Conservation (phyloP, 768 basidiomycete genomes). For the Vararia minispora region DNA sequence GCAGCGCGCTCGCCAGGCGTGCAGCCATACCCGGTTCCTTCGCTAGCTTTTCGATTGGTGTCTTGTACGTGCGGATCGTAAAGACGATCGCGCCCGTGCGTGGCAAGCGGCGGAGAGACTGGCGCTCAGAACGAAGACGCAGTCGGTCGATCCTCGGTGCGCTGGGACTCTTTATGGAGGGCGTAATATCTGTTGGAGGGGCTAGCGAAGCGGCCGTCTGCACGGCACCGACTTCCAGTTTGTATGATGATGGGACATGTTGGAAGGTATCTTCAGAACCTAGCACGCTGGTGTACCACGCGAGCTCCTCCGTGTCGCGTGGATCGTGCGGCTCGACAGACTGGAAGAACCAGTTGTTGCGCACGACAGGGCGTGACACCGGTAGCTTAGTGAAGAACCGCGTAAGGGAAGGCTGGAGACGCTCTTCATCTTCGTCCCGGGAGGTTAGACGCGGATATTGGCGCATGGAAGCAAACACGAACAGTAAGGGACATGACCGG, state of each 20-base stretch:
- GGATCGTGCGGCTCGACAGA: conserved; percentile 24
- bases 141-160: no score
- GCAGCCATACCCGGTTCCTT: conserved; percentile 43
- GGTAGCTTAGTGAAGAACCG: conserved; percentile 60
- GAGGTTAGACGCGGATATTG: conserved; percentile 1
- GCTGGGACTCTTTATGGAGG: no score
- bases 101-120: conserved; percentile 49
- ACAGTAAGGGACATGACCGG: conserved; percentile 68
- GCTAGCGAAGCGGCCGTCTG: neutral
- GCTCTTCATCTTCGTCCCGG: conserved; percentile 37
- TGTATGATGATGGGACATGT: conserved; percentile 12
- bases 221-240: neutral
- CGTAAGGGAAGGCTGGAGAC: conserved; percentile 51
- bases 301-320: conserved; percentile 53
- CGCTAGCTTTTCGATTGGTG: conserved; percentile 36
- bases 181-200: conserved; percentile 1
- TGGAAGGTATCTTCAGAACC: conserved; percentile 39
- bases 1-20: conserved; percentile 47
- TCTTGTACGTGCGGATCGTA: conserved; percentile 52
- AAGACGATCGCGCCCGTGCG: conserved; percentile 51
- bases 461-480: conserved; percentile 16
- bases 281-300: conserved; percentile 46
- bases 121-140: conserved; percentile 48
- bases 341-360: conserved; percentile 56
- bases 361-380: conserved; percentile 56